Percentiles rank a stretch among this genome's conserved stretches.
Evolutionary conservation across 768 basidiomycete species (phyloP).

Genomic region (Neoboletus brunneissimus): DNA sequence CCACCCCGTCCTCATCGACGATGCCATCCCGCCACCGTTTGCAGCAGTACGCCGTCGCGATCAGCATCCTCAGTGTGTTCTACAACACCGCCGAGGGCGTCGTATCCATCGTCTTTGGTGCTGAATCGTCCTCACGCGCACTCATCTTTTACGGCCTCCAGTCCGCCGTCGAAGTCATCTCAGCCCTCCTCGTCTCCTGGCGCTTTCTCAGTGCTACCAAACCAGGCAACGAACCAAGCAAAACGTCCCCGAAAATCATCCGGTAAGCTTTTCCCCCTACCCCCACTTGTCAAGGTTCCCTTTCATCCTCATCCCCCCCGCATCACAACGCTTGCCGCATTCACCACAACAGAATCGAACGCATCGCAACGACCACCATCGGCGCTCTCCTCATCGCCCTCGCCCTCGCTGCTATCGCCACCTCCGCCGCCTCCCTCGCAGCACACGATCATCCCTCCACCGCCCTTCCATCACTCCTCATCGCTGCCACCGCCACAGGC

Average conservation of each 20-base stretch:
- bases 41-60: slow-evolving; percentile 38
- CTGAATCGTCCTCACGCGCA: slow-evolving; percentile 41
- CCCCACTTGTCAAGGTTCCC: too few species aligned
- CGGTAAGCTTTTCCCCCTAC: slow-evolving; percentile 1
- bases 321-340: neutral
- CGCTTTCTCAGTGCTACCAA: slow-evolving; percentile 35
- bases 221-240: slow-evolving; percentile 34
- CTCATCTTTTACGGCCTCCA: slow-evolving; percentile 50
- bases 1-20: neutral
- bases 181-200: slow-evolving; percentile 44
- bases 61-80: slow-evolving; percentile 42
- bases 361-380: slow-evolving; percentile 34
- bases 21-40: slow-evolving; percentile 20
- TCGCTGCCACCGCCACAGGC: slow-evolving; percentile 39
- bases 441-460: slow-evolving; percentile 36
- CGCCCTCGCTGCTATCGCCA: slow-evolving; percentile 35
- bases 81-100: slow-evolving; percentile 42
- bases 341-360: slow-evolving; percentile 33
- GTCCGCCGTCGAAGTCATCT: slow-evolving; percentile 46
- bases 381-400: slow-evolving; percentile 38
- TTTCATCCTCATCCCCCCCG: neutral
- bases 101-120: slow-evolving; percentile 42
- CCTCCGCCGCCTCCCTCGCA: slow-evolving; percentile 35
- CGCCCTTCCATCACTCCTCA: slow-evolving; percentile 41
- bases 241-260: slow-evolving; percentile 4